Percentiles rank a stretch among this genome's conserved stretches.
These are phyloP conservation scores for Camelina neglecta DNA, from an alignment of 345 rosid species.

Conservation along the genomic window DNA sequence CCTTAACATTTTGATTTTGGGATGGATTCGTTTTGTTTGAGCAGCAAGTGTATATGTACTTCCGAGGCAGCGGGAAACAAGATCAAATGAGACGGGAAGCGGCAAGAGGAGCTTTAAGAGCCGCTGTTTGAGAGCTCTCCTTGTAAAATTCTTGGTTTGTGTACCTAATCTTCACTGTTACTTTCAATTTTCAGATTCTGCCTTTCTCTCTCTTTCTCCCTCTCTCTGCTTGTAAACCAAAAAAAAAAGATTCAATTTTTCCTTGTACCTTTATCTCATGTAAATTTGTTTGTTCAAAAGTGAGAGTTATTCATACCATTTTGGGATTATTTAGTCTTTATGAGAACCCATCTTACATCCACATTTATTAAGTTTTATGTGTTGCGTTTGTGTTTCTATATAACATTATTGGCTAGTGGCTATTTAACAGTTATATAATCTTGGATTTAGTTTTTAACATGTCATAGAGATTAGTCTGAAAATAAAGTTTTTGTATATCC, in stretches of 20 bases:
- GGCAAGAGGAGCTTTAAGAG: conserved; percentile 66
- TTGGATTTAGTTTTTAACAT: neutral
- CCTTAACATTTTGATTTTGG: conserved; percentile 10
- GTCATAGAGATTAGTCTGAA: neutral
- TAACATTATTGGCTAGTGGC: neutral
- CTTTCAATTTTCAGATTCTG: conserved; percentile 2
- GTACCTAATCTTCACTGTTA: conserved; percentile 28
- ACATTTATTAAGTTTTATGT: neutral
- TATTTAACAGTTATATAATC: neutral
- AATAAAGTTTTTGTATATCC: too few species aligned
- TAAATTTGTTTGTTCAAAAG: conserved; percentile 38
- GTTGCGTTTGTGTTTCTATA: conserved; percentile 1
- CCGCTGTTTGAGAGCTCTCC: conserved; percentile 56
- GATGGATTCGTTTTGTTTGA: conserved; percentile 15
- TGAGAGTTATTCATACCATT: conserved; percentile 22
- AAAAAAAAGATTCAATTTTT: conserved; percentile 18
- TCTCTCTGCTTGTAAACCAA: neutral
- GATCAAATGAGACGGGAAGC: conserved; percentile 64
- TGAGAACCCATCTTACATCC: neutral
- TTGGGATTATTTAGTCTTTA: neutral
- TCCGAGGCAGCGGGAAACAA: conserved; percentile 82
- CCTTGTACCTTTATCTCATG: conserved; percentile 13
- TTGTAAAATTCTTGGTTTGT: conserved; percentile 33
- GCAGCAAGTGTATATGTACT: conserved; percentile 89
- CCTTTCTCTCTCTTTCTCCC: neutral